Base-by-base conservation (phyloP, 805 yeast species). In the Yamadazyma phyllophila region DNA sequence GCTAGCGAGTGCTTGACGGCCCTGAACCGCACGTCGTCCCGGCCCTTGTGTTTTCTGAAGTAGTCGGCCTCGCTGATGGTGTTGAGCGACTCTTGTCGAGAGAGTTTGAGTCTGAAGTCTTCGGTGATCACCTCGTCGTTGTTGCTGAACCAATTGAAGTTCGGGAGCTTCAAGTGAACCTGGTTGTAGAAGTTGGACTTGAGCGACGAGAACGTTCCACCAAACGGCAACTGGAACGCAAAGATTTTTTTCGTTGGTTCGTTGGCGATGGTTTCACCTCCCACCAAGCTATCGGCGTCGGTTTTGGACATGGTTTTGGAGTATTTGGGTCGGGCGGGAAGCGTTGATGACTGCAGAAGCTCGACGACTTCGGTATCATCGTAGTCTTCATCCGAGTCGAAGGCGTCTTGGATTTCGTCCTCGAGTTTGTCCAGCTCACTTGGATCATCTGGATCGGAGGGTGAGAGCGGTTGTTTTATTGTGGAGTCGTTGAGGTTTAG, bases 1-100 rank as follows among this genome's bases (percentile, higher is more conserved):
- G 76, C 69, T 3, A 89, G 56, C 1, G 88, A 78, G 47, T 80
- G 78, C 51, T 78, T 80, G 41, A 90, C 76, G 0, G 96, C 96
- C 20, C 83, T 68, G 15, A 83, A 61, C 43, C 94, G 73, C 1
- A 83, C 81, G 55, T 84, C 83, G 47, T 82, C 91, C 29, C 80
- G 72, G 5, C 82, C 81, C 39, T 77, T 78, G 36, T 74, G 67
- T 45, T 77, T 69, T 43, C 68, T 71, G 60, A 78, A 88, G 27
- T 78, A 66, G 10, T 68, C 61, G 1, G 82, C 81, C 53, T 88
- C 96, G 45, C 85, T 88, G 4, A 77, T 32, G 0, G 89, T 83
- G 35, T 77, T 67, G 26, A 83, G 73, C 0, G 84, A 73, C 48
- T 79, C 80, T 46, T 80, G 84, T 31, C 85, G 69, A 41, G 70